These are phyloP conservation scores for Dimocarpus longan DNA, from an alignment of 345 rosid species.

Conservation along the genomic window DNA sequence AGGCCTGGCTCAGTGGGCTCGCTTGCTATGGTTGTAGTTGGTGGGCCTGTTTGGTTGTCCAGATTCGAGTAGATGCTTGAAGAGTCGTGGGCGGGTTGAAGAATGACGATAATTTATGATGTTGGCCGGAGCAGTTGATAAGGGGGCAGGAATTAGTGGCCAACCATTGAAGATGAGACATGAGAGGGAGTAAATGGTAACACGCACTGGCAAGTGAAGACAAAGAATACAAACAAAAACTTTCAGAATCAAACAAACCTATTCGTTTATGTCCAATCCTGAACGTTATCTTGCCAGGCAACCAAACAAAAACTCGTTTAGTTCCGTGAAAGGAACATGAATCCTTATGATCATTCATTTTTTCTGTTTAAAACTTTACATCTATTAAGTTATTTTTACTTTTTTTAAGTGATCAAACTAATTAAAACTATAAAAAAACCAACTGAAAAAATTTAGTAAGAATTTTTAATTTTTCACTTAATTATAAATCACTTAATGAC, in stretches of 20 bases:
- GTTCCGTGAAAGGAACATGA: too few relatives aligned
- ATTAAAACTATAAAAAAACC: too few relatives aligned
- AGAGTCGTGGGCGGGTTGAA: neutral
- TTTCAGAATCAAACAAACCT: conserved; percentile 6
- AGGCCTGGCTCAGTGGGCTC: neutral
- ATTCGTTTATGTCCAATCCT: neutral
- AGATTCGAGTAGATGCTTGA: neutral
- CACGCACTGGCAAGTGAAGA: conserved; percentile 9
- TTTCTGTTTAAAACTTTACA: too few relatives aligned
- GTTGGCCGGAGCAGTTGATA: neutral
- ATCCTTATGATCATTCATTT: too few relatives aligned
- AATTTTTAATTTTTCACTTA: too few relatives aligned
- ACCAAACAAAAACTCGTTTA: neutral
- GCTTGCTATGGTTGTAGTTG: neutral
- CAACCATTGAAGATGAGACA: conserved; percentile 35
- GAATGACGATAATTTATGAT: neutral
- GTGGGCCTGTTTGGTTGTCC: neutral
- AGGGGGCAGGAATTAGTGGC: conserved; percentile 8
- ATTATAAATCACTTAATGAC: too few relatives aligned
- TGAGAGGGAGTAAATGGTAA: neutral
- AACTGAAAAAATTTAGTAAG: too few relatives aligned
- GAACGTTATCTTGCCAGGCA: conserved; percentile 23
- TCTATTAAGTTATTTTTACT: too few relatives aligned
- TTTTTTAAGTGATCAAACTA: too few relatives aligned
- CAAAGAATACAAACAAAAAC: neutral